Evolutionary conservation across 1,284 basidiomycete genomes (phyloP).

Genomic region (Naganishia sp.): DNA sequence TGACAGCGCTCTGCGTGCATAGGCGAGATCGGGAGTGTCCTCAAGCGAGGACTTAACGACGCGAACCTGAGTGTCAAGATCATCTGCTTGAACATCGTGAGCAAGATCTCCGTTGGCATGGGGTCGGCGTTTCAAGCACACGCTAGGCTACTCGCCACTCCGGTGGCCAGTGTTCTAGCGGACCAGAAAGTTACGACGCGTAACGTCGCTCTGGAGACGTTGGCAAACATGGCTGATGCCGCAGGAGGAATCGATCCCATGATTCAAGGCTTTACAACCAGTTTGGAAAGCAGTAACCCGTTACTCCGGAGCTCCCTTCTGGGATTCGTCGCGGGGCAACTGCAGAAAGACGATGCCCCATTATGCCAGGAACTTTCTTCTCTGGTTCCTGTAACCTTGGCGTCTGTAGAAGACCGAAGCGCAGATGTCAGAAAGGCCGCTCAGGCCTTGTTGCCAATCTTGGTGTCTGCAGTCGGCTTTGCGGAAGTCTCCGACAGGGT

Average conservation of each 20-base stretch:
- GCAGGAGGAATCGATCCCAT: constrained; percentile 82
- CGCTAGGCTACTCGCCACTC: constrained; percentile 70
- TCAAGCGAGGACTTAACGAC: constrained; percentile 87
- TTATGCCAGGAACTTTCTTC: constrained; percentile 70
- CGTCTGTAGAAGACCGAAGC: constrained; percentile 86
- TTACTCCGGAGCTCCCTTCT: constrained; percentile 80
- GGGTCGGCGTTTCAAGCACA: constrained; percentile 93
- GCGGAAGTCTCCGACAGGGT: constrained; percentile 86
- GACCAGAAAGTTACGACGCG: constrained; percentile 92
- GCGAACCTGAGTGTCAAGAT: constrained; percentile 92
- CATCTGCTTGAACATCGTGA: constrained; percentile 85
- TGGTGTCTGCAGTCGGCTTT: constrained; percentile 77
- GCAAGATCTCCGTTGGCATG: constrained; percentile 89
- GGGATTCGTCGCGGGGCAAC: constrained; percentile 68
- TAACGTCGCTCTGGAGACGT: constrained; percentile 70
- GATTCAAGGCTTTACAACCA: constrained; percentile 72
- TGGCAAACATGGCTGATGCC: constrained; percentile 81
- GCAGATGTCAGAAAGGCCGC: constrained; percentile 90
- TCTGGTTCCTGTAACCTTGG: constrained; percentile 71
- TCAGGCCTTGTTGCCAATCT: constrained; percentile 72
- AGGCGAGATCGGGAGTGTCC: constrained; percentile 86
- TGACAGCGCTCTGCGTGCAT: background rate
- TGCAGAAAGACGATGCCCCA: constrained; percentile 52
- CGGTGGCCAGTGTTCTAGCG: constrained; percentile 80
- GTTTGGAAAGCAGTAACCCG: constrained; percentile 84